Conservation (phyloP, 2,329 filamentous ascomycete species). For the Pseudogymnoascus sp. region DNA sequence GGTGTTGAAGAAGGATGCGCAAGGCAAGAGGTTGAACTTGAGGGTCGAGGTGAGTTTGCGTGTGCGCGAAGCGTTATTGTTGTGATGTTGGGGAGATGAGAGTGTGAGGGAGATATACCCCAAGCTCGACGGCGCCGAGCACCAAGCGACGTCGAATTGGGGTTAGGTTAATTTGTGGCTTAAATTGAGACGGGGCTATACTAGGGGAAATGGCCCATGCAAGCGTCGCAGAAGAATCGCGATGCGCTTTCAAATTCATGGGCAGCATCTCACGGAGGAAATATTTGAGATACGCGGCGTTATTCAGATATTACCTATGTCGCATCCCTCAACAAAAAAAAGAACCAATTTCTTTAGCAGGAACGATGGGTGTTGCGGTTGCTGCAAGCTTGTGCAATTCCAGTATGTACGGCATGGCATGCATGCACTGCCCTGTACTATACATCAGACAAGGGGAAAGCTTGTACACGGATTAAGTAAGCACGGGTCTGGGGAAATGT, state of each 20-base stretch:
- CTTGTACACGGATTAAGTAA: conserved; percentile 1
- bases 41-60: not conserved
- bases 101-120: conserved; percentile 1
- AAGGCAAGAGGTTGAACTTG: not conserved
- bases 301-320: not conserved
- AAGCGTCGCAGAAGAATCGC: not conserved
- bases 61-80: not conserved
- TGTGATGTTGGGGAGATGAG: conserved; percentile 4
- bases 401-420: not conserved
- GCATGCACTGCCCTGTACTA: not conserved
- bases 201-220: not conserved
- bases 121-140: conserved; percentile 1
- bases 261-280: not conserved
- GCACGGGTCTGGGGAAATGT: not conserved
- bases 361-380: not conserved
- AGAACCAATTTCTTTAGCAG: not conserved
- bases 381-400: not conserved
- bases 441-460: conserved; percentile 6
- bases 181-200: conserved; percentile 6
- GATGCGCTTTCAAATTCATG: not conserved
- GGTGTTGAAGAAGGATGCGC: not conserved
- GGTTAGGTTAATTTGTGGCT: conserved; percentile 4
- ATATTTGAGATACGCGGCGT: not conserved
- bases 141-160: conserved; percentile 1
- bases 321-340: not conserved